Conservation (phyloP, 768 basidiomycete genomes). For the Rhodotorula taiwanensis region DNA sequence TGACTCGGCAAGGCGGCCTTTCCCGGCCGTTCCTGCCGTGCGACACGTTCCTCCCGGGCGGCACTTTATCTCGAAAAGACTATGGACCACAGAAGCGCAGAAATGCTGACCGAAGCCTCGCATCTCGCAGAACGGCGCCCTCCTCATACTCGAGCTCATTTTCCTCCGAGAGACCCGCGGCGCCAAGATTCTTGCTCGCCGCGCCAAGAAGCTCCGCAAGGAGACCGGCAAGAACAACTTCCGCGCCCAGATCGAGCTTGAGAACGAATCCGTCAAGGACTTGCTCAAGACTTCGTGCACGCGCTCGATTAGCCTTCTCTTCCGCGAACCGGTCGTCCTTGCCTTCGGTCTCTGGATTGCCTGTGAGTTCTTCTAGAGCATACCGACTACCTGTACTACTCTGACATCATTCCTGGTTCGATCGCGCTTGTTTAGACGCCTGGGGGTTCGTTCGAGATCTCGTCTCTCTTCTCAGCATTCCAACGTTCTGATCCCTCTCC, state of each 20-base stretch:
- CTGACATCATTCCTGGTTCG: too few relatives aligned
- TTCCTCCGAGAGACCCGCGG: constrained; percentile 39
- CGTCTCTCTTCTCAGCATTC: too few relatives aligned
- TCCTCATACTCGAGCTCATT: constrained; percentile 33
- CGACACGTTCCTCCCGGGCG: too few relatives aligned
- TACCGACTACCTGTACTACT: background rate
- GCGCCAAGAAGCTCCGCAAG: constrained; percentile 37
- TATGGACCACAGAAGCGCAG: background rate
- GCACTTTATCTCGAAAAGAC: too few relatives aligned
- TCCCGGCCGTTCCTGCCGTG: too few relatives aligned
- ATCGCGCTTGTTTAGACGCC: constrained; percentile 14
- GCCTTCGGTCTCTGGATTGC: constrained; percentile 30
- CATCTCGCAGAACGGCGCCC: constrained; percentile 3
- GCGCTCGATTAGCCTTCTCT: constrained; percentile 32
- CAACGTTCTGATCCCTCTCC: too few relatives aligned
- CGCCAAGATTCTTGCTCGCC: constrained; percentile 34
- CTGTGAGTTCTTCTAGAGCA: too few relatives aligned
- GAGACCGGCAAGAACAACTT: constrained; percentile 34
- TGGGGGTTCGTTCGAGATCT: too few relatives aligned
- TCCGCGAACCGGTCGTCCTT: constrained; percentile 32
- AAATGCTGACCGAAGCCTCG: too few relatives aligned
- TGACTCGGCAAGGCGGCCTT: too few relatives aligned
- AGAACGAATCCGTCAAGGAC: constrained; percentile 34
- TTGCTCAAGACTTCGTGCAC: constrained; percentile 33
- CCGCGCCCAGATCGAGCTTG: constrained; percentile 36